Percentiles rank a stretch among this genome's conserved stretches.
These are phyloP conservation scores for Ganoderma leucocontextum DNA, from an alignment of 1,284 basidiomycete genomes.

Conservation along the genomic window DNA sequence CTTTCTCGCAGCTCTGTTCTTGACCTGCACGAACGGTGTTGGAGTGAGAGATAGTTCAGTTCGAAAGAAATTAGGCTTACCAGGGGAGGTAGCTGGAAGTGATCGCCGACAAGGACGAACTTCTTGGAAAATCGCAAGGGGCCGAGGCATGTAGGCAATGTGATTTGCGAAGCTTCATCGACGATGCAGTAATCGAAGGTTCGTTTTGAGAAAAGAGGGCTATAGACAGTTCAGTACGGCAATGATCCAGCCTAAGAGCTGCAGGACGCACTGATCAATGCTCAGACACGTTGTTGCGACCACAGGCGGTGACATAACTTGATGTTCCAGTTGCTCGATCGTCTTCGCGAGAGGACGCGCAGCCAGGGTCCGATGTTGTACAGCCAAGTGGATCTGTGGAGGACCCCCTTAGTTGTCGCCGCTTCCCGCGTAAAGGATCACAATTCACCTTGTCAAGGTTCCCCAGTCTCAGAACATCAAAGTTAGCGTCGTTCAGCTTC, in stretches of 20 bases:
- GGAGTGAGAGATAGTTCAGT: not conserved
- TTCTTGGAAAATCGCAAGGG: constrained; percentile 90
- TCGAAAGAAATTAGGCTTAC: constrained; percentile 49
- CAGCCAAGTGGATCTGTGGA: constrained; percentile 79
- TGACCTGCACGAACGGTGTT: constrained; percentile 61
- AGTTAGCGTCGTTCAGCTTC: constrained; percentile 75
- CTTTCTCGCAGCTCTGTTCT: constrained; percentile 79
- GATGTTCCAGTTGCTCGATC: constrained; percentile 81
- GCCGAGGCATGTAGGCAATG: constrained; percentile 93
- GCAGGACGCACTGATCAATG: constrained; percentile 83
- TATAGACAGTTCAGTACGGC: constrained; percentile 40
- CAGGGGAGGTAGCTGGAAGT: constrained; percentile 95
- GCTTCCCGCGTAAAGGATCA: not conserved
- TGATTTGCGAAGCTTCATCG: constrained; percentile 98
- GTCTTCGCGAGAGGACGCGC: constrained; percentile 63
- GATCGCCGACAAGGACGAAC: constrained; percentile 96
- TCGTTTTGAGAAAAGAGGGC: constrained; percentile 85
- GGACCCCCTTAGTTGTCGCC: not conserved
- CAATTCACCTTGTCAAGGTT: constrained; percentile 87
- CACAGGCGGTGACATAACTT: constrained; percentile 87
- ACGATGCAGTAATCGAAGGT: constrained; percentile 98
- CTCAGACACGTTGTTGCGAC: constrained; percentile 96
- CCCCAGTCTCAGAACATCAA: constrained; percentile 86
- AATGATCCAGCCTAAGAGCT: not conserved
- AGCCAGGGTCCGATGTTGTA: constrained; percentile 75